Conservation (phyloP, 441 rosid species). For the Euphorbia celastroides region DNA sequence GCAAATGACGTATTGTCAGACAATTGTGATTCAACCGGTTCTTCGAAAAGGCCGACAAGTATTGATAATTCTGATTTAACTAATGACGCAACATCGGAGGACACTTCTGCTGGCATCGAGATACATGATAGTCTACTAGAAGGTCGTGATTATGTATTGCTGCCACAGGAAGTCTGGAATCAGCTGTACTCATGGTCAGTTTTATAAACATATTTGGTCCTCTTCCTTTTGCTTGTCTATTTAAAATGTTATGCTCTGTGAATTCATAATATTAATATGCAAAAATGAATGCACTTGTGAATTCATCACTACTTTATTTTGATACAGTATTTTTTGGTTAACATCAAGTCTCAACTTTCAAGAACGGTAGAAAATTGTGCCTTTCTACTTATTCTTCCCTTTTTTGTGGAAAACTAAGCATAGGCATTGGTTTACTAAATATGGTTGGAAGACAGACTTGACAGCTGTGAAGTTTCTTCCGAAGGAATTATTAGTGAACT, state of each 20-base stretch:
- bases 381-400: neutral
- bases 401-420: neutral
- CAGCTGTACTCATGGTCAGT: slow-evolving; percentile 78
- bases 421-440: neutral
- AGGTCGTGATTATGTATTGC: slow-evolving; percentile 95
- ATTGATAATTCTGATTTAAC: slow-evolving; percentile 88
- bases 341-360: neutral
- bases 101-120: slow-evolving; percentile 40
- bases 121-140: slow-evolving; percentile 81
- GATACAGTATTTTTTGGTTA: neutral
- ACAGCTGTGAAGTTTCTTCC: too few species aligned
- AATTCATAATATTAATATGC: neutral
- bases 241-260: neutral
- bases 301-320: neutral
- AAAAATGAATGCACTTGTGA: neutral
- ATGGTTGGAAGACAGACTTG: neutral
- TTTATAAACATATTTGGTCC: too few species aligned
- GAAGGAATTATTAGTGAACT: slow-evolving; percentile 4
- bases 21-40: slow-evolving; percentile 57
- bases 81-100: slow-evolving; percentile 54
- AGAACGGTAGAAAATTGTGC: slow-evolving; percentile 1
- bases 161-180: slow-evolving; percentile 94
- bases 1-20: slow-evolving; percentile 55
- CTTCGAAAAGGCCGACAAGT: slow-evolving; percentile 63
- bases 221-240: neutral